phyloP scores from a whole-genome alignment of 2,329 filamentous ascomycete genomes.

The Coniella lustricola region DNA sequence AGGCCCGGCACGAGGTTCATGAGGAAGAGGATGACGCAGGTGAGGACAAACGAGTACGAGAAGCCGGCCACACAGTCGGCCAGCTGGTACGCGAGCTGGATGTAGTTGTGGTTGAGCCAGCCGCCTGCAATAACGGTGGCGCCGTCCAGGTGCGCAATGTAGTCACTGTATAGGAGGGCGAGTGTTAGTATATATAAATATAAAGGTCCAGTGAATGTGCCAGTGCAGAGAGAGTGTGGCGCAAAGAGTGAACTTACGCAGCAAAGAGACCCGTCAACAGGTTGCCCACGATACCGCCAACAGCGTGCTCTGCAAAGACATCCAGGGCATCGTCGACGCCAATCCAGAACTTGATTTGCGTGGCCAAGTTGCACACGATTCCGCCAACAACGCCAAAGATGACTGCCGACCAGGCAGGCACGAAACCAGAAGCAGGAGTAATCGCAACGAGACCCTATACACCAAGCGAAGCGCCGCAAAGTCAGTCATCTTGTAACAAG shows the following conservation, averaged over 20 bases:
- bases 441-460: conserved; percentile 71
- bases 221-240: neutral
- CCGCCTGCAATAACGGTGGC: conserved; percentile 51
- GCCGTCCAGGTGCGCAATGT: conserved; percentile 69
- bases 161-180: conserved; percentile 38
- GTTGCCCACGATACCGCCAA: conserved; percentile 77
- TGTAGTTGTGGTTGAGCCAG: conserved; percentile 64
- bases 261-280: conserved; percentile 72
- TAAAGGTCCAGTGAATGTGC: too few species aligned
- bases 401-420: conserved; percentile 58
- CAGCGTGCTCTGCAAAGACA: conserved; percentile 82
- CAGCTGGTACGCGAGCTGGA: conserved; percentile 65
- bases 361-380: conserved; percentile 73
- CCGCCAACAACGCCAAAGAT: conserved; percentile 54
- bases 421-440: conserved; percentile 74
- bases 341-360: conserved; percentile 70
- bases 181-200: too few species aligned
- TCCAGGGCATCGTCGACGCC: conserved; percentile 83
- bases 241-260: conserved; percentile 40
- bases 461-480: neutral
- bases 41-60: conserved; percentile 60
- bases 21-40: conserved; percentile 61
- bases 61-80: conserved; percentile 60
- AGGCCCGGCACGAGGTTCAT: conserved; percentile 67
- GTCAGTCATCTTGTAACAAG: neutral